Evolutionary conservation across 129 eudicot genomes (phyloP), one percentile per base, ranked within the genome.

Genomic region (Helichrysum umbraculigerum): DNA sequence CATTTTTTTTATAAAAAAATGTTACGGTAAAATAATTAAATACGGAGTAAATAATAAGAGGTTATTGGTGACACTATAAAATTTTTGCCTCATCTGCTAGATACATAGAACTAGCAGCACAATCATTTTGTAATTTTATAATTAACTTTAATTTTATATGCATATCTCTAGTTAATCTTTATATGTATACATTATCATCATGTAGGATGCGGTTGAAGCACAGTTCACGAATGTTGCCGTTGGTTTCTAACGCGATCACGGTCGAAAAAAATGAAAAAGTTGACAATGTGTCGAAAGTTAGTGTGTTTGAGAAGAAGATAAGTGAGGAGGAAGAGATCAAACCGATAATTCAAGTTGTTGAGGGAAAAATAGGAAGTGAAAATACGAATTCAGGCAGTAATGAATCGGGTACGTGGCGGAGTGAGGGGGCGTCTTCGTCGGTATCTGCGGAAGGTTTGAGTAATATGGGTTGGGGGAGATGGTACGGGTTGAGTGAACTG

Each of bases 401-500:
- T 30, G 93, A 76, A 76, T 89, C 93, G 54, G 83, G 88, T 47
- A 78, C 96, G 22, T 81, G 83, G 22, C 78, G 79, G 64, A 82
- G 92, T 63, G 92, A 85, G 14, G 81, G 65, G 32, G 79, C 78
- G 44, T 80, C 88, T n/a, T 81, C 91, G 63, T 75, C 85, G 16
- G 68, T 80, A 51, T 76, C 92, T 58, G 86, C 52, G 20, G 97
- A 88, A 29, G 82, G 85, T 76, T 39, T 79, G 85, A 84, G 78
- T 60, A 44, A 51, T 70, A 51, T 85, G 33, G 96, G 96, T 44
- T 92, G 93, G 93, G 97, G 97, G 7, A 70, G 82, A 82, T 92
- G 97, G 96, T 89, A 89, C 77, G 77, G 88, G 39, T 80, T 92
- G 62, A 83, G 63, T 33, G 97, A 92, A 84, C 88, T 92, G 39